phyloP scores from a whole-genome alignment of 2,329 filamentous ascomycete genomes.

The Aspergillus ochraceus region DNA sequence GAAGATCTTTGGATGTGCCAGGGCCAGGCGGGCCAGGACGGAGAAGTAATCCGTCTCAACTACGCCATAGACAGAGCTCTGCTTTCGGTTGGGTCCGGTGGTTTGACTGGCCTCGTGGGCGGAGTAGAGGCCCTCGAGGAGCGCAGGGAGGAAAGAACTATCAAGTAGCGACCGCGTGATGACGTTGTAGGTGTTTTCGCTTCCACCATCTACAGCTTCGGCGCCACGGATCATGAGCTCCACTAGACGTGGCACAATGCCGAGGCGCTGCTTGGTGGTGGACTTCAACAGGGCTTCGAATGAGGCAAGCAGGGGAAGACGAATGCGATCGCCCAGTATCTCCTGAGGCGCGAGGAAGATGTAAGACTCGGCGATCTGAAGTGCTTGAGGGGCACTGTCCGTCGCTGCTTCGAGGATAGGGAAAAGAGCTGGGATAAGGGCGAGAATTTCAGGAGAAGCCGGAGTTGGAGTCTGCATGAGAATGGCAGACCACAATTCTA shows the following conservation, averaged over 20 bases:
- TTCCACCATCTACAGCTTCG: slow-evolving; percentile 59
- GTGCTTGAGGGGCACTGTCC: slow-evolving; percentile 61
- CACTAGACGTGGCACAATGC: slow-evolving; percentile 50
- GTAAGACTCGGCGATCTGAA: slow-evolving; percentile 69
- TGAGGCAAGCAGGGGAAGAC: slow-evolving; percentile 37
- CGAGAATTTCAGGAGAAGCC: slow-evolving; percentile 59
- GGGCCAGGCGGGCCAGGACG: slow-evolving; percentile 74
- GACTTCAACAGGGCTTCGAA: slow-evolving; percentile 42
- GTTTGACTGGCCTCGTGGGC: slow-evolving; percentile 74
- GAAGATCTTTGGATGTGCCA: slow-evolving; percentile 71
- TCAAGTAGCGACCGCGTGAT: slow-evolving; percentile 66
- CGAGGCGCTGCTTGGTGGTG: slow-evolving; percentile 40
- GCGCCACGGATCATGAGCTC: slow-evolving; percentile 67
- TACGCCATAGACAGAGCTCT: slow-evolving; percentile 68
- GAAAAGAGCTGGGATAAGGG: slow-evolving; percentile 63
- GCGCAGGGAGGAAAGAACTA: slow-evolving; percentile 61
- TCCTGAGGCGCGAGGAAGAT: slow-evolving; percentile 61
- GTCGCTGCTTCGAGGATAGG: slow-evolving; percentile 67
- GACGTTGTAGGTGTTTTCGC: slow-evolving; percentile 58
- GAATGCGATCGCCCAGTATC: slow-evolving; percentile 42
- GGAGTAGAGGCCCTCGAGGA: slow-evolving; percentile 67
- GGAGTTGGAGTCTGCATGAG: slow-evolving; percentile 65
- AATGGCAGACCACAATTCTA: slow-evolving; percentile 84
- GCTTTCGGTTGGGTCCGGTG: slow-evolving; percentile 73
- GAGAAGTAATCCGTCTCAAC: slow-evolving; percentile 84